Evolutionary conservation across 2,329 filamentous ascomycete genomes (phyloP), one percentile per base, ranked within the genome.

Genomic region (Colletotrichum echinochloae): DNA sequence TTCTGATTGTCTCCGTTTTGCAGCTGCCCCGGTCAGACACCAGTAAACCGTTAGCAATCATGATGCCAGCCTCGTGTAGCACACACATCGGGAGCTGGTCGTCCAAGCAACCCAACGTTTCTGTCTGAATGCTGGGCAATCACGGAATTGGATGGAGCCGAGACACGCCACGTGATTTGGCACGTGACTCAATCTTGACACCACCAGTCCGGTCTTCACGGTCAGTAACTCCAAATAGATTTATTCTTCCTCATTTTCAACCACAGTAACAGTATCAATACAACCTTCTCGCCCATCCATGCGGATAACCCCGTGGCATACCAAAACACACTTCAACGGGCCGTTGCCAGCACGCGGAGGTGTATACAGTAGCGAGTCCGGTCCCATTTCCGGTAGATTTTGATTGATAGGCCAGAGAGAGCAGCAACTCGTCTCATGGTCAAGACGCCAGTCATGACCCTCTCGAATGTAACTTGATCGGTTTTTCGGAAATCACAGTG

Each of bases 381-480:
- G 48, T 62, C 18, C 35, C 18, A 39, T 55, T 60, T 60, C 49
- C 30, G 41, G 26, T 56, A 30, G 37, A 39, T 56, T 26, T 61
- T 49, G 33, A 51, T 30, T 66, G 41, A 66, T 66, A 61, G 56
- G 63, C n/a, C 66, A 35, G 49, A 46, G 23, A 70, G 46, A 61
- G 57, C 55, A 70, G 60, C 63, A 70, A 62, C 63, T 56, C 23
- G 41, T 62, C 33, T 60, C 67, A 46, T 35, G 61, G 62, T 73
- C 57, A 48, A 51, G 70, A 73, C 66, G 72, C 72, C 72, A 66
- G 72, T 70, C 70, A 73, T 72, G 41, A 68, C 46, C 66, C 65
- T 73, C 72, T 73, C 72, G 65, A 72, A 23, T 66, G 64, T 73
- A 73, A 70, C 72, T 65, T 73, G 65, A 70, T 72, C 54, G 72